Conservation (phyloP, 768 basidiomycete species). For the Leccinum olivaceopallidum region DNA sequence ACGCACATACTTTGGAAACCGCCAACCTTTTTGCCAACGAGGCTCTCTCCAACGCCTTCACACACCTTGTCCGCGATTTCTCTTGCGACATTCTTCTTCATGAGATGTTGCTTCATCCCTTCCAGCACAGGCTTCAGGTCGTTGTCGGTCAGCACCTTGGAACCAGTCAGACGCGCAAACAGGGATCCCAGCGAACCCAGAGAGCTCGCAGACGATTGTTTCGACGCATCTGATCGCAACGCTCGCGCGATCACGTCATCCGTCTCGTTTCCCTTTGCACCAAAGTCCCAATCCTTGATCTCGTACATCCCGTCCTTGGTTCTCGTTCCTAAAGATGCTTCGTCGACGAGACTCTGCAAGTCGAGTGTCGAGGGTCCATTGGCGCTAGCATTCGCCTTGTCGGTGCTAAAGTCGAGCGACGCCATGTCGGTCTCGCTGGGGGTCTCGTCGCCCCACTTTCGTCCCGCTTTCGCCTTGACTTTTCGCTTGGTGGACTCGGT, state of each 20-base stretch:
- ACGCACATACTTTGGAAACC: slow-evolving; percentile 76
- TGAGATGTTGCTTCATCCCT: slow-evolving; percentile 96
- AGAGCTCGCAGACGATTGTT: slow-evolving; percentile 42
- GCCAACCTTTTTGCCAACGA: slow-evolving; percentile 90
- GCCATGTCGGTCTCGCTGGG: slow-evolving; percentile 90
- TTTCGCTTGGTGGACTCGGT: slow-evolving; percentile 64
- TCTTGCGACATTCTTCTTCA: slow-evolving; percentile 98
- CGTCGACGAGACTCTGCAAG: slow-evolving; percentile 63
- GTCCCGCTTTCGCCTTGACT: slow-evolving; percentile 66
- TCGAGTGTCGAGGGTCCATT: slow-evolving; percentile 42
- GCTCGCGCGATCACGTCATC: slow-evolving; percentile 61
- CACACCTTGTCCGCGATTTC: slow-evolving; percentile 95
- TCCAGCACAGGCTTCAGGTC: slow-evolving; percentile 88
- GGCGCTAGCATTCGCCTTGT: slow-evolving; percentile 44
- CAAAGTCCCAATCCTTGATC: slow-evolving; percentile 85
- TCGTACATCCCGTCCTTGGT: slow-evolving; percentile 74
- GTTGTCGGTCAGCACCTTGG: slow-evolving; percentile 75
- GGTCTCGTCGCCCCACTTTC: slow-evolving; percentile 90
- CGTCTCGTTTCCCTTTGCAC: slow-evolving; percentile 41
- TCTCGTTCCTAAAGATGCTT: slow-evolving; percentile 73
- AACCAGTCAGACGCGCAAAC: slow-evolving; percentile 84
- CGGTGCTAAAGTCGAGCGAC: slow-evolving; percentile 82
- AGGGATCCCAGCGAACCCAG: slow-evolving; percentile 72
- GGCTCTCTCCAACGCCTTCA: slow-evolving; percentile 86
- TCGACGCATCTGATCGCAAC: slow-evolving; percentile 44